A percentile compares a stretch with the other conserved stretches of the same genome.
phyloP scores from a whole-genome alignment of 2,329 filamentous ascomycete species.

The Epichloe glyceriae region DNA sequence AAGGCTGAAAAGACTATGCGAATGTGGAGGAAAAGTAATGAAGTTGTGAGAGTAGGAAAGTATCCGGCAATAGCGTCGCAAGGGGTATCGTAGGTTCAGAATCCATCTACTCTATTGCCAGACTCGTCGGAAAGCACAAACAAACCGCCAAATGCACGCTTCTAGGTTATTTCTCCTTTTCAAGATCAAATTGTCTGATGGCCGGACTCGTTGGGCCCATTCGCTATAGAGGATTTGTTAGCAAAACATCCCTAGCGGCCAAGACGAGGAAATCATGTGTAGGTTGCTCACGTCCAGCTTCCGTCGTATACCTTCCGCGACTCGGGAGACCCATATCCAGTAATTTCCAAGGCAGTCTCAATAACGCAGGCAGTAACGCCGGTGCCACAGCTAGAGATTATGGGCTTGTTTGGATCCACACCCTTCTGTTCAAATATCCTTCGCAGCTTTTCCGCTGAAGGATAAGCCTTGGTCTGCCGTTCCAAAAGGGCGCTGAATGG shows the following conservation, averaged over 20 bases:
- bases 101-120: background rate
- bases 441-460: constrained; percentile 57
- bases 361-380: constrained; percentile 88
- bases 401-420: constrained; percentile 64
- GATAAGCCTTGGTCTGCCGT: constrained; percentile 66
- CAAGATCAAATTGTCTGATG: constrained; percentile 48
- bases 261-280: background rate
- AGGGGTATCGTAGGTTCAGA: background rate
- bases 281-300: constrained; percentile 77
- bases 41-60: background rate
- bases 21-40: background rate
- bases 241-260: constrained; percentile 1
- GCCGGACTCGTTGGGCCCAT: constrained; percentile 53
- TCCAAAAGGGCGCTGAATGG: constrained; percentile 73
- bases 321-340: constrained; percentile 55
- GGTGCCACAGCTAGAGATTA: constrained; percentile 82
- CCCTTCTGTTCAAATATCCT: constrained; percentile 70
- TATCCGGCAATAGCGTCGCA: background rate
- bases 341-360: constrained; percentile 72
- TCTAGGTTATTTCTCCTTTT: constrained; percentile 28
- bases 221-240: constrained; percentile 32
- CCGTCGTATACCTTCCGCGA: constrained; percentile 79
- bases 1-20: background rate
- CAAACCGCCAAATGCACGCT: background rate
- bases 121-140: background rate